A percentile compares a stretch with the other conserved stretches of the same genome.
Conservation (phyloP, 371 early-diverging fungal species). For the Paraphysoderma sedebokerense region DNA sequence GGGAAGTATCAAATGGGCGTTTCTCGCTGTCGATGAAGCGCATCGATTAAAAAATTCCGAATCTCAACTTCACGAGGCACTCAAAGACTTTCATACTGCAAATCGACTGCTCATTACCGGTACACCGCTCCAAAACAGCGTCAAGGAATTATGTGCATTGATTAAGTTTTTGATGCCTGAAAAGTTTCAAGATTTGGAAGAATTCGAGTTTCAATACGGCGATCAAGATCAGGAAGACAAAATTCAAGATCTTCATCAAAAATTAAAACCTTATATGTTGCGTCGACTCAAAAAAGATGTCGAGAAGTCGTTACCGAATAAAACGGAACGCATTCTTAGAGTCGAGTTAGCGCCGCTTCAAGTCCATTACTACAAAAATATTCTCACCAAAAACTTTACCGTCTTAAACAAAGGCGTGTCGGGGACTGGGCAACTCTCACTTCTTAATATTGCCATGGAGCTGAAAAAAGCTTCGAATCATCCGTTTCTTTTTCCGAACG, state of each 20-base stretch:
- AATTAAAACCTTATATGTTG: constrained; percentile 75
- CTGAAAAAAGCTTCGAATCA: constrained; percentile 98
- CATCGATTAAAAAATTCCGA: constrained; percentile 81
- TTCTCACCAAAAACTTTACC: constrained; percentile 80
- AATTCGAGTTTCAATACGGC: constrained; percentile 34
- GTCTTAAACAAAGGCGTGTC: constrained; percentile 61
- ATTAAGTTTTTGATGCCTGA: constrained; percentile 71
- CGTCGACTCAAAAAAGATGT: constrained; percentile 95
- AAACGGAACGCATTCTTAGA: constrained; percentile 84
- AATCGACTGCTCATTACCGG: constrained; percentile 76
- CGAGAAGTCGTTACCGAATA: constrained; percentile 86
- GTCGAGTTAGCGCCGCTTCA: constrained; percentile 84
- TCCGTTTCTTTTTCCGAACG: constrained; percentile 89
- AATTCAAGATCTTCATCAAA: constrained; percentile 66
- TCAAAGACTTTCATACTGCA: constrained; percentile 52
- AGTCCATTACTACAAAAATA: constrained; percentile 78
- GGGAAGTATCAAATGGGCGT: constrained; percentile 62
- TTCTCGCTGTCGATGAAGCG: constrained; percentile 78
- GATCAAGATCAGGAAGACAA: constrained; percentile 38
- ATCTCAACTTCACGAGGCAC: constrained; percentile 68
- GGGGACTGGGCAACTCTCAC: constrained; percentile 66
- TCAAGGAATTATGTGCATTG: constrained; percentile 64
- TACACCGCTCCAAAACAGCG: constrained; percentile 76
- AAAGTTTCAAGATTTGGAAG: constrained; percentile 60
- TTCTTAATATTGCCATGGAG: constrained; percentile 90